Evolutionary conservation across 495 filamentous ascomycete genomes (phyloP).

Genomic region (Oidiodendron maius): DNA sequence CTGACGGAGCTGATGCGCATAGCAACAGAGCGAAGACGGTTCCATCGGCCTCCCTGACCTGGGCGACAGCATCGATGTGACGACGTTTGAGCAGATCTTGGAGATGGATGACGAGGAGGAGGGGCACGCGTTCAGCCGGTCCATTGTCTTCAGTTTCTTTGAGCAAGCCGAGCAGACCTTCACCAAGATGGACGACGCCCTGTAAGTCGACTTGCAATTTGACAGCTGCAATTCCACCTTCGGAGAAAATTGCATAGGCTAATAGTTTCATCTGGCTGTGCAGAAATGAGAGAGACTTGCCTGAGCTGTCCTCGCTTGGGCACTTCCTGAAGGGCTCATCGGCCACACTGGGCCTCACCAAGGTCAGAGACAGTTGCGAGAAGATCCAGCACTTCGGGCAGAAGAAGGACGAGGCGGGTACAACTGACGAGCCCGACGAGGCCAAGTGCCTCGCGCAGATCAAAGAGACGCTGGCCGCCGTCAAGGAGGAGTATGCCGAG

Average conservation of each 20-base stretch:
- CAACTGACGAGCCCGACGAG: constrained; percentile 52
- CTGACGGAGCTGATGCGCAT: background rate
- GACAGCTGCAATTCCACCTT: too few species aligned
- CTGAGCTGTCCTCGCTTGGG: constrained; percentile 71
- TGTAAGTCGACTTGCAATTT: too few species aligned
- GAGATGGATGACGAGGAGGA: constrained; percentile 28
- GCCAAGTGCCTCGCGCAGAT: constrained; percentile 62
- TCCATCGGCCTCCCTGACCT: constrained; percentile 31
- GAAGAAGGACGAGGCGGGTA: constrained; percentile 71
- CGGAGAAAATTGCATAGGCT: too few species aligned
- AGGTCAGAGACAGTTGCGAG: constrained; percentile 90
- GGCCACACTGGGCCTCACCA: constrained; percentile 85
- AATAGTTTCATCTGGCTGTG: too few species aligned
- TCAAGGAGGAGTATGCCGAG: constrained; percentile 72
- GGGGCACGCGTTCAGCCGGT: constrained; percentile 47
- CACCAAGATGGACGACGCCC: constrained; percentile 67
- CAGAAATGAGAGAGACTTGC: constrained; percentile 61
- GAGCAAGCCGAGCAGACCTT: constrained; percentile 87
- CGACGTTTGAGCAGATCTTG: constrained; percentile 88
- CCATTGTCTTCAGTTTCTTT: constrained; percentile 90
- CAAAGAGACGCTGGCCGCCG: constrained; percentile 57
- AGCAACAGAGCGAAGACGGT: constrained; percentile 21
- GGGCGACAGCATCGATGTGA: constrained; percentile 67
- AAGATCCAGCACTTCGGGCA: constrained; percentile 92
- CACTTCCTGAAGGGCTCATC: constrained; percentile 99